Base-by-base conservation (phyloP, 2,329 filamentous ascomycete species). In the Trichoderma simmonsii region DNA sequence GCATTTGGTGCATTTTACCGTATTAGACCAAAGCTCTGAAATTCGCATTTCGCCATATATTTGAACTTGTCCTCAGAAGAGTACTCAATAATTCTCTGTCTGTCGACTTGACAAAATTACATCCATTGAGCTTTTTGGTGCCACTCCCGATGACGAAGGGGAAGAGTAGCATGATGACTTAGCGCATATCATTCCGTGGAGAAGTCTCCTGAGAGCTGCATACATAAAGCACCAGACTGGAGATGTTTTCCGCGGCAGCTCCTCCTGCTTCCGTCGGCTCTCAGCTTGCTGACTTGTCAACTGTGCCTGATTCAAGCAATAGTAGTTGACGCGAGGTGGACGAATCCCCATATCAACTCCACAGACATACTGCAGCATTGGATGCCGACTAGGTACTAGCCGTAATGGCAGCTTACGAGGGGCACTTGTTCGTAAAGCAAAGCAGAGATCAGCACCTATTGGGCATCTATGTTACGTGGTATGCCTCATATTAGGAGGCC, bases 401-500 rank as follows among this genome's bases (percentile, higher is more conserved):
- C 32, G 30, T 34, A 3, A 21, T n/a, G 18, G 24, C 12, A 21
- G 26, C 2, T 39, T 26, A 36, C 26, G 54, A 24, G 4, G 6
- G 18, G 18, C 12, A 11, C 28, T 59, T 15, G 24, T 12, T 15
- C n/a, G 32, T 26, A 59, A 24, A 21, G 24, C 43, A 56, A 30
- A 57, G 48, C 14, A 36, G 6, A 39, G 64, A 36, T 24, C 9
- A 67, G 6, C 30, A n/a, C 12, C 28, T 26, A 36, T 36, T 28
- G 24, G 26, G 48, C 7, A 39, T 57, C 11, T 60, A 30, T 68
- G 36, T 26, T 48, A 48, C 65, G 14, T 14, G 26, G 28, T 34
- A 48, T 68, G 56, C 65, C 36, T 68, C 65, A 32, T 43, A 32
- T 69, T 51, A 36, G 57, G 65, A 69, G 56, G n/a, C 28, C 12